Evolutionary conservation across 2,329 filamentous ascomycete species (phyloP), one percentile per base, ranked within the genome.

Genomic region (Cryphonectria carpinicola): DNA sequence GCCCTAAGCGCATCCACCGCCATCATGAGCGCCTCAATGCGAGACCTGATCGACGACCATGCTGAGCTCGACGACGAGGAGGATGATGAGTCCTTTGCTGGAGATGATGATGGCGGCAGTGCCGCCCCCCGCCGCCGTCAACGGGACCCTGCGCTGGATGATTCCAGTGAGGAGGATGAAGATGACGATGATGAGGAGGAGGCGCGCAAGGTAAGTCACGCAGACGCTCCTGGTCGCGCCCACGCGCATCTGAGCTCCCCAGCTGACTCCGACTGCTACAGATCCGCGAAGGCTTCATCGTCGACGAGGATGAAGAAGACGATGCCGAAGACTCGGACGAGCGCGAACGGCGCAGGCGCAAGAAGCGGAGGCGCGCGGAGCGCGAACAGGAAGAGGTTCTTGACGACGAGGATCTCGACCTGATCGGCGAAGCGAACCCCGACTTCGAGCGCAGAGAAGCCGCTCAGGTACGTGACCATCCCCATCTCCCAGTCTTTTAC

Each of bases 201-300:
- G 76, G 91, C 90, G 74, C 88, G 90, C 75, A 91, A 90, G 80
- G 93, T 96, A 17, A 19, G 72, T 62, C n/a, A 14, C 22, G 4
- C 13, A 39, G 13, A 41, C 8, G 10, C 19, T 14, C 25, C 41
- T 43, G n/a, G 39, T 52, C 70, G 62, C 41, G 61, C 22, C 25
- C 35, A 25, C 46, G 37, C 41, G n/a, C 22, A 35, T 22, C 14
- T n/a, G 32, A 58, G 28, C 25, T 61, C 25, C 46, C 35, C 19
- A 46, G 49, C 65, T 72, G 49, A 73, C 70, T 28, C 14, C 25
- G 41, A 46, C 39, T 41, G 52, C 14, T 14, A 35, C 77, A 97
- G 94, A 88, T 97, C 74, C 93, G 93, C 67, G 94, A 97, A 84
- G 95, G 95, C 37, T 99, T 98, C 82, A 98, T 99, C 75, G 94